Base-by-base conservation (phyloP, 2,329 filamentous ascomycete species). In the Arthrobotrys iridis region DNA sequence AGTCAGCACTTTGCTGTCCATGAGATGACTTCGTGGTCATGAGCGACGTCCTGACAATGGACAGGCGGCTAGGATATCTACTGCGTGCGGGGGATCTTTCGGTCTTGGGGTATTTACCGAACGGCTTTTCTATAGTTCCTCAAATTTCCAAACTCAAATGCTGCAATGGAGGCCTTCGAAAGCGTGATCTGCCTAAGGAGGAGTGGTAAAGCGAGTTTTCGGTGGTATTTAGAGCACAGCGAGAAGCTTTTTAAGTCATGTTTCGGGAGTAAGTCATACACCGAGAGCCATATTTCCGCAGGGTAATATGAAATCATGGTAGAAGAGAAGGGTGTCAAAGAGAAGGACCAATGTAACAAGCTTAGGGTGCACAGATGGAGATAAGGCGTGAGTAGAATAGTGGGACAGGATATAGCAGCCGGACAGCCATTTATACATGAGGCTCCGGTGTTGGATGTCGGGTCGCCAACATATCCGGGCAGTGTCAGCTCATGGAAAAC, bases 151-250 rank as follows among this genome's bases (percentile, higher is more conserved):
- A 30, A 35, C 50, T 55, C 50, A 37, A 55, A 55, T 55, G 50
- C 50, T 30, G 50, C 50, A 55, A 55, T 37, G 11, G 50, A 55
- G 18, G 28, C 6, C 50, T 35, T 37, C 50, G 50, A 55, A 37
- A 55, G 50, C 50, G 50, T 55, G 18, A 55, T 55, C 30, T 55
- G 50, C 50, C 50, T 28, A 24, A 55, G 50, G n/a, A 55, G 50
- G 10, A 55, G 30, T 37, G 50, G 50, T 37, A 55, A 24, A 24
- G 50, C 30, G 18, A 55, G 50, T 28, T 55, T 55, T 24, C 50
- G 50, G 18, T 55, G 50, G 11, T 55, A 55, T 15, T 24, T 55
- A 24, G 50, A 55, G 18, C 50, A 55, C n/a, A 28, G 50, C n/a
- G 50, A 55, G 30, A 55, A 37, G 30, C 50, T 55, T 10, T 55